A percentile compares a stretch with the other conserved stretches of the same genome.
These are phyloP conservation scores for Bruguiera sexangula DNA, from an alignment of 345 rosid species.

Conservation along the genomic window DNA sequence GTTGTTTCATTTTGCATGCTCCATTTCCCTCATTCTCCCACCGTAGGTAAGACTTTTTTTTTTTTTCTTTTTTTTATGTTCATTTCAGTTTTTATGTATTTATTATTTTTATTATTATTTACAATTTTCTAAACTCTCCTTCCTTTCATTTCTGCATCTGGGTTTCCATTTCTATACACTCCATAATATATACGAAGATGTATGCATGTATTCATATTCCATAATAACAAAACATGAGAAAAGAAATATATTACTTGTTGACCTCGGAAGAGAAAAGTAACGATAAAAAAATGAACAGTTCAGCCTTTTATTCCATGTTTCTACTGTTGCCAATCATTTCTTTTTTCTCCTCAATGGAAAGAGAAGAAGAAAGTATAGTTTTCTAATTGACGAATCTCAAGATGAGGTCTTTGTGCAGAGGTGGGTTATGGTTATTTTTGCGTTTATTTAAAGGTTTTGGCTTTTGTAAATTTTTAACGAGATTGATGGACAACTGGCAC, in stretches of 20 bases:
- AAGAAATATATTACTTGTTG: not conserved
- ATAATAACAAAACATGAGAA: too few species aligned
- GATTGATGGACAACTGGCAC: conserved; percentile 20
- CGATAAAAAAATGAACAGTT: not conserved
- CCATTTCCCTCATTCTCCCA: conserved; percentile 3
- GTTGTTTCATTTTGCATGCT: too few species aligned
- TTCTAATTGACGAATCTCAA: conserved; percentile 33
- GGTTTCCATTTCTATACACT: not conserved
- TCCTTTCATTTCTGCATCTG: conserved; percentile 11
- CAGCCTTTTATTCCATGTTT: not conserved
- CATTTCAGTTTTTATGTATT: not conserved
- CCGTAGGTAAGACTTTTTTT: not conserved
- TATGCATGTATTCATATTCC: too few species aligned
- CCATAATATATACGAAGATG: too few species aligned
- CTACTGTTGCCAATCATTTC: conserved; percentile 1
- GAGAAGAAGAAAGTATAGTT: conserved; percentile 19
- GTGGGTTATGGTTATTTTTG: conserved; percentile 17
- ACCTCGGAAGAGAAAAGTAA: not conserved
- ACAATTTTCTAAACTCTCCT: not conserved
- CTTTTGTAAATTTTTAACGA: conserved; percentile 4
- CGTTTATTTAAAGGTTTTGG: not conserved
- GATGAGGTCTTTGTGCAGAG: conserved; percentile 27
- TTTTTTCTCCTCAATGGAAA: conserved; percentile 32
- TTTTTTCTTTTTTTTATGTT: not conserved
- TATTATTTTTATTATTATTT: conserved; percentile 2